Evolutionary conservation across 1,284 basidiomycete genomes (phyloP), one percentile per base, ranked within the genome.

Genomic region (Puccinia hordei): DNA sequence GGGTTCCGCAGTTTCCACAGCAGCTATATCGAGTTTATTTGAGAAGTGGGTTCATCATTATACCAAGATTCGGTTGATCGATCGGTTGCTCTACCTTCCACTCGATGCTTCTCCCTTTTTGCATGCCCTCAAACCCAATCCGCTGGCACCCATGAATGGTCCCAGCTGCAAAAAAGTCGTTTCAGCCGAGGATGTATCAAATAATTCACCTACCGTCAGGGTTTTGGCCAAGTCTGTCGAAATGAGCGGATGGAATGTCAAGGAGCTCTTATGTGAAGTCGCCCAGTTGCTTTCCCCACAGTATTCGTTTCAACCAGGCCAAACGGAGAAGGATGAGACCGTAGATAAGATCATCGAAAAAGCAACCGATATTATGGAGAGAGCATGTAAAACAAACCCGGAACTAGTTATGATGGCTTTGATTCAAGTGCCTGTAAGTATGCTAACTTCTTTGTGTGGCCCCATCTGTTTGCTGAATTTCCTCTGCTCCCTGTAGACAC

Each of bases 361-460:
- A 49, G 68, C 77, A 13, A 72, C 53, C 19, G 68, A 80, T 44
- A 72, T 80, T 22, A 72, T 80, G 68, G 76, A 79, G 24, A 51
- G 77, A 65, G 77, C 77, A 30, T 80, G 77, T 38, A 93, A 93
- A 86, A 92, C 94, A 82, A 94, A 93, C 80, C 94, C 96, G 0
- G 97, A 99, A 86, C 87, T 98, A 53, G 93, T 98, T 17, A 90
- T 98, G 83, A 92, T 99, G 89, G 96, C 94, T 81, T 87, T 98
- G 55, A 89, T 97, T 75, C 93, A 95, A 88, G 91, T 95, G 65
- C 91, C 65, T 41, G 77, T 80, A 22, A 80, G 55, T 72, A 0
- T 38, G 17, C 19, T 22, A 51, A 44, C 6, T 24, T 4, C 46
- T 44, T 68, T 46, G 38, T 19, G 35, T 41, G 53, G 6, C 15